Evolutionary conservation across 2,329 filamentous ascomycete species (phyloP).

Genomic region (Aspergillus sp.): DNA sequence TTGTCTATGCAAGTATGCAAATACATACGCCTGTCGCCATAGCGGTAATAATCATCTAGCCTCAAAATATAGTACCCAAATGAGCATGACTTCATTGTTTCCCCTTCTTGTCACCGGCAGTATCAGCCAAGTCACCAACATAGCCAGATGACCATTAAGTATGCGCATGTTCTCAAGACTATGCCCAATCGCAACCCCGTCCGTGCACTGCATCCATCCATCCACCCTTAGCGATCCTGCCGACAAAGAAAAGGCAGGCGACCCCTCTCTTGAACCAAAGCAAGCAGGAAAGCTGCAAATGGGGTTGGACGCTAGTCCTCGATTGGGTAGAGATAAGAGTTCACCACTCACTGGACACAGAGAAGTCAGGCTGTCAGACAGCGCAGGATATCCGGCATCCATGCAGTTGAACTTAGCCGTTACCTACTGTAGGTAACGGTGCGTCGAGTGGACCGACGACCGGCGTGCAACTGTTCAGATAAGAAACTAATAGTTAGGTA

Average conservation of each 20-base stretch:
- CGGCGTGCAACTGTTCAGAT: too few relatives aligned
- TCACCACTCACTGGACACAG: not conserved
- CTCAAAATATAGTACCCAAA: not conserved
- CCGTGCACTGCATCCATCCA: not conserved
- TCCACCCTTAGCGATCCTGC: not conserved
- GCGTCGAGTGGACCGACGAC: too few relatives aligned
- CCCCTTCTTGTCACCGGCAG: not conserved
- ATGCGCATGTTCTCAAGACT: not conserved
- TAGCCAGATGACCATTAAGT: not conserved
- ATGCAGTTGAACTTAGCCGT: not conserved
- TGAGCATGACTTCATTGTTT: not conserved
- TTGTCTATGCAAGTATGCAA: not conserved
- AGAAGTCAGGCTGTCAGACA: too few relatives aligned
- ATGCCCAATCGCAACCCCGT: not conserved
- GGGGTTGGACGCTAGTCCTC: not conserved
- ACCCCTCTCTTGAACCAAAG: not conserved
- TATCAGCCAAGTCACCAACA: not conserved
- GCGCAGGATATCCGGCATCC: not conserved
- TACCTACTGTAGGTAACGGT: too few relatives aligned
- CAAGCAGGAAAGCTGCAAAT: not conserved
- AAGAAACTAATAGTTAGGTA: too few relatives aligned
- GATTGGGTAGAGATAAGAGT: constrained; percentile 14
- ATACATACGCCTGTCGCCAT: not conserved
- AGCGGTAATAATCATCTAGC: not conserved
- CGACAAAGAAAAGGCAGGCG: not conserved